Conservation (phyloP, 2,329 filamentous ascomycete genomes). For the Colletotrichum paranaense region DNA sequence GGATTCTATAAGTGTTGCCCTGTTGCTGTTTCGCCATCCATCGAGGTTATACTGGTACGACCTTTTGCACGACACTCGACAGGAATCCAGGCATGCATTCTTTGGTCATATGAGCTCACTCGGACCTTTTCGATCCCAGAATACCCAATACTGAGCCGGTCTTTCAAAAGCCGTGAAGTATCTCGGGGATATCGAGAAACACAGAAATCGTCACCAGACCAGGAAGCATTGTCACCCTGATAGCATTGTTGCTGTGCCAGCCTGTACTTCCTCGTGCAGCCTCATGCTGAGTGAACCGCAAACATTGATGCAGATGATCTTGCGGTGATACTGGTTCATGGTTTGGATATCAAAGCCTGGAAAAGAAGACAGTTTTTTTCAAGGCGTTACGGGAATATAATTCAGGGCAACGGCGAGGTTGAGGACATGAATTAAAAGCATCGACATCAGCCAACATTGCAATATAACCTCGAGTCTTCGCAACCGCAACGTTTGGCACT, state of each 20-base stretch:
- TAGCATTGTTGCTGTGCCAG: neutral
- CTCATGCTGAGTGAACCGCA: neutral
- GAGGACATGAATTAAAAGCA: neutral
- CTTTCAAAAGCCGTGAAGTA: neutral
- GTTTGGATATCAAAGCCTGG: too few relatives aligned
- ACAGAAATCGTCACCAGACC: neutral
- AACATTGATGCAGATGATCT: neutral
- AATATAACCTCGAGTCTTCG: neutral
- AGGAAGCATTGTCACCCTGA: neutral
- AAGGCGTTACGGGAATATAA: neutral
- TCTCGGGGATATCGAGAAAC: neutral
- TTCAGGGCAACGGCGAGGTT: neutral
- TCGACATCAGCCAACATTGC: neutral
- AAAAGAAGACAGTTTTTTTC: neutral
- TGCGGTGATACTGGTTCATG: neutral
- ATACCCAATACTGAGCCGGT: neutral
- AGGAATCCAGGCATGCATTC: neutral
- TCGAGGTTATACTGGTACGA: slow-evolving; percentile 6
- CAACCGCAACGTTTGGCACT: neutral
- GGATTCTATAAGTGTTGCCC: slow-evolving; percentile 10
- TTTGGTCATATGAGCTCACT: neutral
- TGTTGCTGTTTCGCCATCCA: slow-evolving; percentile 8
- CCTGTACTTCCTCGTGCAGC: neutral
- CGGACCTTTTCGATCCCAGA: neutral
- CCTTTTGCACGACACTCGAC: slow-evolving; percentile 16